Evolutionary conservation across 176 grass and related monocot species (phyloP).

Genomic region (Bromus sterilis): DNA sequence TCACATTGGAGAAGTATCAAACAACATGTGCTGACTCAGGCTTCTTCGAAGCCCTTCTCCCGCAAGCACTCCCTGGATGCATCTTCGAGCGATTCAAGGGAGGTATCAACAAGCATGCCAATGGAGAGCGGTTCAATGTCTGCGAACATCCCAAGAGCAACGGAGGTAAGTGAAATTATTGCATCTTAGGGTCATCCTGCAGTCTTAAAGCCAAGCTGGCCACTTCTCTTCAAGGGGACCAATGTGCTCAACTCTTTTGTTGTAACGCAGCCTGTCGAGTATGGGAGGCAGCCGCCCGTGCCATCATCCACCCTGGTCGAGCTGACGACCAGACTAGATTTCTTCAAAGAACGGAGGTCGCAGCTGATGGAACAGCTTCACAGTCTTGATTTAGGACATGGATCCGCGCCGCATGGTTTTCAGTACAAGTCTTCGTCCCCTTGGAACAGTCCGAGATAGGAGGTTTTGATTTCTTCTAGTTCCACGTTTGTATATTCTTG

Average conservation of each 20-base stretch:
- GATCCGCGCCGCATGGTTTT: constrained; percentile 43
- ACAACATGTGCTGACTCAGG: constrained; percentile 60
- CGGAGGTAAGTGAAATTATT: constrained; percentile 38
- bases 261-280: constrained; percentile 38
- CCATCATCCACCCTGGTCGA: constrained; percentile 93
- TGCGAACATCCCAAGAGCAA: constrained; percentile 50
- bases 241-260: not conserved
- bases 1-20: constrained; percentile 86
- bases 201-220: not conserved
- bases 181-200: not conserved
- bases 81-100: constrained; percentile 50
- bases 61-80: constrained; percentile 65
- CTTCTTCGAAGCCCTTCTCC: constrained; percentile 64
- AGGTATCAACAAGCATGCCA: constrained; percentile 49
- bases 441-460: constrained; percentile 75
- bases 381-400: constrained; percentile 86
- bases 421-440: constrained; percentile 75
- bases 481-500: constrained; percentile 36
- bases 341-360: constrained; percentile 93
- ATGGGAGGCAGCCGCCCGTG: constrained; percentile 44
- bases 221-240: not conserved
- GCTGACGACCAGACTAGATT: constrained; percentile 82
- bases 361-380: constrained; percentile 98
- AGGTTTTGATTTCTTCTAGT: not conserved
- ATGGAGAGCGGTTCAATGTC: constrained; percentile 26